These are phyloP conservation scores for Tolypocladium ovalisporum DNA, from an alignment of 2,329 filamentous ascomycete genomes.

Conservation along the genomic window DNA sequence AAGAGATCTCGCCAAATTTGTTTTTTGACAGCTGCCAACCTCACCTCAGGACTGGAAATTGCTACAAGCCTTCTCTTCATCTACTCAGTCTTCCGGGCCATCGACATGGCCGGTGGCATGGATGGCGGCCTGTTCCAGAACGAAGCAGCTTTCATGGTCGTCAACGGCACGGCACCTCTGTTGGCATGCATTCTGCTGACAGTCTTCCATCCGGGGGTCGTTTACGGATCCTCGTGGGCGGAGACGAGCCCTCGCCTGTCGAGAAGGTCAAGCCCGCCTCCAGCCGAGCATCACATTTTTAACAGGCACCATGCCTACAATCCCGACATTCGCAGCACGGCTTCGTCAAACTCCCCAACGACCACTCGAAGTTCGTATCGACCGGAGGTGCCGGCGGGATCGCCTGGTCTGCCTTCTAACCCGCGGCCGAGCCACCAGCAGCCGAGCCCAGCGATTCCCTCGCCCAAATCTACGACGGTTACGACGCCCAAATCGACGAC, in stretches of 20 bases:
- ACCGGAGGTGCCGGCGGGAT: conserved; percentile 13
- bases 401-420: conserved; percentile 16
- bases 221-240: conserved; percentile 29
- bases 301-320: conserved; percentile 21
- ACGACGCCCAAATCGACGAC: conserved; percentile 6
- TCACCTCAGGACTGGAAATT: conserved; percentile 23
- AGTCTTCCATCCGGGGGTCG: conserved; percentile 24
- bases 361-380: conserved; percentile 8
- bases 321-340: conserved; percentile 19
- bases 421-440: conserved; percentile 13
- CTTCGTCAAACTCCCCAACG: conserved; percentile 14
- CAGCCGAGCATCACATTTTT: conserved; percentile 9
- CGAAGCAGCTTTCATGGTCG: conserved; percentile 24
- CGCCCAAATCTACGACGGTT: conserved; percentile 5
- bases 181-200: conserved; percentile 23
- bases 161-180: conserved; percentile 30
- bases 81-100: conserved; percentile 29
- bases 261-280: conserved; percentile 8
- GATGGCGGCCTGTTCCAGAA: conserved; percentile 24
- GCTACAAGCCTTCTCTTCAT: conserved; percentile 25
- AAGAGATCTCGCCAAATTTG: conserved; percentile 1
- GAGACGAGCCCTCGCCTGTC: conserved; percentile 21
- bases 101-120: conserved; percentile 26
- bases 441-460: conserved; percentile 8
- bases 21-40: not conserved